Conservation (phyloP, 164 flowering plant species). For the Stephania yunnanensis region DNA sequence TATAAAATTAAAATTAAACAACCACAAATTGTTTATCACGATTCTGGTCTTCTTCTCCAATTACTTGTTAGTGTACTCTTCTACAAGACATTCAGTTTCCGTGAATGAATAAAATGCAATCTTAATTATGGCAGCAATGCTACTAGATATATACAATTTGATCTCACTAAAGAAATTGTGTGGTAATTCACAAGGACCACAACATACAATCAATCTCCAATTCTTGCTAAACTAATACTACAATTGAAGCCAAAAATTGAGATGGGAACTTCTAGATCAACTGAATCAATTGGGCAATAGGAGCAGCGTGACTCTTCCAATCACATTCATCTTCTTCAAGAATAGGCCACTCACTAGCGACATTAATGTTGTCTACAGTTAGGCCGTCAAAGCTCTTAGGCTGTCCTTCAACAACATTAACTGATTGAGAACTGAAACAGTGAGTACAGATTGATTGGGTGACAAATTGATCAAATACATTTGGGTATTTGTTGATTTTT, state of each 20-base stretch:
- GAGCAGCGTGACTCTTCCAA: constrained; percentile 95
- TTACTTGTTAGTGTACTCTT: too few species aligned
- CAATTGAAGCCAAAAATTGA: neutral
- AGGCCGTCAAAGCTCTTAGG: constrained; percentile 72
- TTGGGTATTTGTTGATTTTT: constrained; percentile 6
- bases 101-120: too few species aligned
- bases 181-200: neutral
- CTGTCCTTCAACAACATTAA: constrained; percentile 28
- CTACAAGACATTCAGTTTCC: too few species aligned
- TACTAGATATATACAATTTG: too few species aligned
- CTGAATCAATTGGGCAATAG: constrained; percentile 86
- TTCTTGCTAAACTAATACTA: neutral
- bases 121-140: too few species aligned
- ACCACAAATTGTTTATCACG: too few species aligned
- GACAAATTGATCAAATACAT: neutral
- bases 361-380: constrained; percentile 61
- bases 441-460: constrained; percentile 11
- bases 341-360: constrained; percentile 62
- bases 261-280: constrained; percentile 78
- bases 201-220: neutral
- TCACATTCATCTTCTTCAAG: constrained; percentile 71
- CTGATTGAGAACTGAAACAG: constrained; percentile 43
- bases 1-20: too few species aligned
- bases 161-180: too few species aligned
- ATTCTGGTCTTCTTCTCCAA: too few species aligned